Evolutionary conservation across 192 early-diverging fungal genomes (phyloP), one percentile per base, ranked within the genome.

Genomic region (Coemansia sp.): DNA sequence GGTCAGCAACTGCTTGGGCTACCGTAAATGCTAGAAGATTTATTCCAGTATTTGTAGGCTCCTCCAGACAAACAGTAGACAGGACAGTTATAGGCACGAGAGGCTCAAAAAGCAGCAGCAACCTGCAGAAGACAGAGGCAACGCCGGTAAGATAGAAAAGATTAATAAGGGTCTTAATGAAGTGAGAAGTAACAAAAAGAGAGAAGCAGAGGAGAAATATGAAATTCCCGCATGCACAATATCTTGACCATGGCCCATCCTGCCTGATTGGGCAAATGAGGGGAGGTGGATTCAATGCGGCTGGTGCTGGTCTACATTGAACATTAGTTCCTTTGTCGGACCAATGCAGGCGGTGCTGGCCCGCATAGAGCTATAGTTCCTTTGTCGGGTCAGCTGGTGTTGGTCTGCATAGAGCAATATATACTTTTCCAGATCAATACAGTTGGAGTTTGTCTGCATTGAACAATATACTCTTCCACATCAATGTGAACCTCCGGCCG

Each of bases 151-250:
- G 12, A 35, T 35, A 35, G 2, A 45, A 45, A 45, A 45, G 26
- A 54, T 54, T 54, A 54, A 54, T 29, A 54, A 27, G 26, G 23
- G 26, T 54, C 23, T 27, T 54, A 49, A 18, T 18, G 48, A 49
- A 49, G 48, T 49, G 19, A 19, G 18, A 49, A 49, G 8, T 19
- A 49, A 20, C 16, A 20, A 49, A 19, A 49, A 49, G n/a, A 49
- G 48, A 49, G 18, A 49, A 49, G 48, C 16, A 9, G n/a, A 10
- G 3, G 19, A 9, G 19, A 18, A 49, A 49, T 9, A 20, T n/a
- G 48, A 49, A 7, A 20, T 20, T 49, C n/a, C 14, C 43, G 43
- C 43, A 18, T 47, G 43, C 43, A 13, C 18, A 45, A 14, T 16
- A 16, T 45, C 14, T 14, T 2, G 39, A 45, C 14, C 13, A 1